Conservation (phyloP, 2,329 filamentous ascomycete species). For the Gliomastix tumulicola region DNA sequence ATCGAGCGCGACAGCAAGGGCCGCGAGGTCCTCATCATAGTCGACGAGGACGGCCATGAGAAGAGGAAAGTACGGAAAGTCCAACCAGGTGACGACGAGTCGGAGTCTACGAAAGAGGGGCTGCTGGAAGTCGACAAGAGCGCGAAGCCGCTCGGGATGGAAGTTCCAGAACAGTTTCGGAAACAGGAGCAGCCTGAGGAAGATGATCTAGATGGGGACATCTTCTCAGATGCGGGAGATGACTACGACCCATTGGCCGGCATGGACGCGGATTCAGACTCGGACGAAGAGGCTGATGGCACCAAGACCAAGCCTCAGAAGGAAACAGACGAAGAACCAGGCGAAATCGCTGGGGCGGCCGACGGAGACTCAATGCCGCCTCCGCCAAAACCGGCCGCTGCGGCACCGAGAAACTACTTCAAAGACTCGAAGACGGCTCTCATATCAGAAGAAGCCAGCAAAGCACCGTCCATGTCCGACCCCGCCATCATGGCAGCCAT, state of each 20-base stretch:
- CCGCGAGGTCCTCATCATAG: conserved; percentile 56
- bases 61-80: conserved; percentile 56
- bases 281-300: conserved; percentile 34
- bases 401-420: conserved; percentile 53
- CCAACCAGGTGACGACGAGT: conserved; percentile 25
- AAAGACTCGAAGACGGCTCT: conserved; percentile 48
- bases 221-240: conserved; percentile 59
- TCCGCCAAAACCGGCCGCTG: conserved; percentile 32
- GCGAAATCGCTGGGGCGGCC: background rate
- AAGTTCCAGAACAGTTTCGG: conserved; percentile 52
- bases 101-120: conserved; percentile 25
- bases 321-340: conserved; percentile 10
- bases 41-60: conserved; percentile 60
- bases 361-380: conserved; percentile 31
- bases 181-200: conserved; percentile 37
- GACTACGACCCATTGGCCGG: conserved; percentile 63
- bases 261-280: conserved; percentile 38
- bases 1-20: conserved; percentile 56
- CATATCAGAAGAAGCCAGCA: conserved; percentile 42
- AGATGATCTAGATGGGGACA: conserved; percentile 52
- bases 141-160: conserved; percentile 55
- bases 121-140: conserved; percentile 48
- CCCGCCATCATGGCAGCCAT: conserved; percentile 77
- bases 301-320: conserved; percentile 21
- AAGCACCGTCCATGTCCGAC: conserved; percentile 57